Conservation (phyloP, 192 early-diverging fungal genomes). For the Entomortierella chlamydospora region DNA sequence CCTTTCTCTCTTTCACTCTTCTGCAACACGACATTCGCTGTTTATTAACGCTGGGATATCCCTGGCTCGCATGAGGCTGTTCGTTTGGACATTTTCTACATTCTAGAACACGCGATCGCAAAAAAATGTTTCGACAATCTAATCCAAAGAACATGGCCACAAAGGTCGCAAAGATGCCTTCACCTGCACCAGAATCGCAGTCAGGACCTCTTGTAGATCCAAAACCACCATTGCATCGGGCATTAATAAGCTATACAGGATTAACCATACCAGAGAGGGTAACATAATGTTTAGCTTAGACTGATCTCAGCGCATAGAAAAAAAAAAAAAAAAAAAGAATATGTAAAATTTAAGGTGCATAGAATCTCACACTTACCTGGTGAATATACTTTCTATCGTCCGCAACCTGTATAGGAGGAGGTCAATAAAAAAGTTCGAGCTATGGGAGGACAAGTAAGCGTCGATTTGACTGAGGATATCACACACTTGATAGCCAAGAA, state of each 20-base stretch:
- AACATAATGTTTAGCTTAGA: no score
- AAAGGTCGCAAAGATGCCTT: not conserved
- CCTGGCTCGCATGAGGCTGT: not conserved
- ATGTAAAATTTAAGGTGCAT: no score
- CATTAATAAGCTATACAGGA: slow-evolving; percentile 28
- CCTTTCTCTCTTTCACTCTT: no score
- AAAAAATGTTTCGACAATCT: slow-evolving; percentile 26
- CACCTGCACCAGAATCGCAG: slow-evolving; percentile 6
- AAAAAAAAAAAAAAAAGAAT: not conserved
- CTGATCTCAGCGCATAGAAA: no score
- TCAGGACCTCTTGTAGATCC: not conserved
- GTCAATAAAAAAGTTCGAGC: slow-evolving; percentile 8
- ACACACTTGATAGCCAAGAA: slow-evolving; percentile 28
- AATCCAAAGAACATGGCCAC: slow-evolving; percentile 1
- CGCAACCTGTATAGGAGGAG: slow-evolving; percentile 2
- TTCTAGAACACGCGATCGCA: not conserved
- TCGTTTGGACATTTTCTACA: not conserved
- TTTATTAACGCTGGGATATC: no score
- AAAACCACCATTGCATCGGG: slow-evolving; percentile 1
- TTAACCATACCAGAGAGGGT: slow-evolving; percentile 14
- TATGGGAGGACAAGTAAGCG: slow-evolving; percentile 25
- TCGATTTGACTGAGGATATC: slow-evolving; percentile 14
- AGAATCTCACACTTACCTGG: no score
- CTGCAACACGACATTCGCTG: no score
- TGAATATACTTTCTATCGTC: no score